Percentiles rank a stretch among this genome's conserved stretches.
Conservation (phyloP, 2,329 filamentous ascomycete species). For the Penicillium sp. region DNA sequence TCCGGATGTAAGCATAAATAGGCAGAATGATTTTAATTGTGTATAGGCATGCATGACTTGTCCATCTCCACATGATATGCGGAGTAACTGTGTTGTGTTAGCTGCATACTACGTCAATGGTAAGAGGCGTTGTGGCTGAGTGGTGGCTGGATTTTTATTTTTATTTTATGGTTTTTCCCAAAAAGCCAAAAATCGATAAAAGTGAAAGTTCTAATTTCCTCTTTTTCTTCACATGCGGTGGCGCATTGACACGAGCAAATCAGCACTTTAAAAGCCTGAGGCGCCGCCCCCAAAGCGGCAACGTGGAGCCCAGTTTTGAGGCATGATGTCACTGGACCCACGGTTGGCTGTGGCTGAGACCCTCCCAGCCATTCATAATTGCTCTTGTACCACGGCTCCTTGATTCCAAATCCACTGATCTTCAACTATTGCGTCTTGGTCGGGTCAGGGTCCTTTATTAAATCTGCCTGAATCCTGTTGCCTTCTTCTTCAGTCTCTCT, state of each 20-base stretch:
- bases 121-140: neutral
- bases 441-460: conserved; percentile 8
- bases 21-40: neutral
- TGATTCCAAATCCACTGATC: conserved; percentile 1
- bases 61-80: neutral
- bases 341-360: neutral
- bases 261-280: neutral
- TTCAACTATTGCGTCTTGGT: conserved; percentile 13
- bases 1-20: too few relatives aligned
- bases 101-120: neutral
- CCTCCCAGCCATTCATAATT: neutral
- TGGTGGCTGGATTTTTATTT: neutral
- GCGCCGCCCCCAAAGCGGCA: neutral
- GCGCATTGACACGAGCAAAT: neutral
- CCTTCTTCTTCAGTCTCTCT: neutral
- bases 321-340: conserved; percentile 8
- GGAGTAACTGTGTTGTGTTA: neutral
- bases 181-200: conserved; percentile 39
- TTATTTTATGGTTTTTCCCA: neutral
- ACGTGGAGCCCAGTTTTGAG: neutral
- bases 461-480: conserved; percentile 15
- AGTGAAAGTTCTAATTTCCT: conserved; percentile 1
- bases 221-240: conserved; percentile 15
- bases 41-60: neutral
- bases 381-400: neutral